These are phyloP conservation scores for Musa schizocarpa DNA, from an alignment of 176 grass and related monocot genomes.

Conservation along the genomic window DNA sequence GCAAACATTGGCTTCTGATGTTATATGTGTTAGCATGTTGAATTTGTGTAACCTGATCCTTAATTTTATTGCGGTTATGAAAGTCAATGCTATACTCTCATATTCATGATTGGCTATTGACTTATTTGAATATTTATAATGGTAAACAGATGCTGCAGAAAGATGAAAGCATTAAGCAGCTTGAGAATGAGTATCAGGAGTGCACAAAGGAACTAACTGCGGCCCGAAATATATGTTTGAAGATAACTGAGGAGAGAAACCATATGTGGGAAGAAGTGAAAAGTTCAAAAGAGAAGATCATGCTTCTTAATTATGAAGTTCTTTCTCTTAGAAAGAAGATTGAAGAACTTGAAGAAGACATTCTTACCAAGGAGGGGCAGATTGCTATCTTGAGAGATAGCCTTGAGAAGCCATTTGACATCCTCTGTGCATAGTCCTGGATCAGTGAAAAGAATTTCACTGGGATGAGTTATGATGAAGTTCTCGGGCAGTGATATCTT, in stretches of 20 bases:
- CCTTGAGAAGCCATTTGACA: conserved; percentile 41
- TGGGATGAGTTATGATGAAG: not conserved
- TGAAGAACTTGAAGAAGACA: conserved; percentile 40
- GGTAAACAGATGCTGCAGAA: conserved; percentile 51
- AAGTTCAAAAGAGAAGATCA: conserved; percentile 33
- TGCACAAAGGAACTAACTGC: conserved; percentile 60
- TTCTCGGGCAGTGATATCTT: not conserved
- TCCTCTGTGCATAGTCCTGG: conserved; percentile 6
- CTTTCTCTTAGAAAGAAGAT: conserved; percentile 49
- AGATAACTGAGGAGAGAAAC: conserved; percentile 59
- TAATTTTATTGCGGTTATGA: too few relatives aligned
- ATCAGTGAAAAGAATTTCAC: conserved; percentile 17
- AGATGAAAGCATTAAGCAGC: conserved; percentile 46
- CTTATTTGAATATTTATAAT: not conserved
- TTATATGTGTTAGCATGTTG: too few relatives aligned
- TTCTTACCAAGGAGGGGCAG: conserved; percentile 84
- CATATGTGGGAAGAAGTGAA: conserved; percentile 54
- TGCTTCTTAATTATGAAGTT: conserved; percentile 39
- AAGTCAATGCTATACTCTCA: not conserved
- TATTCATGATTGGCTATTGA: not conserved
- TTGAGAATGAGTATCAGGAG: conserved; percentile 66
- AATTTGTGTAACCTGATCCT: too few relatives aligned
- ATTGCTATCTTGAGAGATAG: conserved; percentile 71
- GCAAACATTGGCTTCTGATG: not conserved
- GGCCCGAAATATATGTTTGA: conserved; percentile 55